Conservation (phyloP, 306 rosid species). For the Castanea sativa region DNA sequence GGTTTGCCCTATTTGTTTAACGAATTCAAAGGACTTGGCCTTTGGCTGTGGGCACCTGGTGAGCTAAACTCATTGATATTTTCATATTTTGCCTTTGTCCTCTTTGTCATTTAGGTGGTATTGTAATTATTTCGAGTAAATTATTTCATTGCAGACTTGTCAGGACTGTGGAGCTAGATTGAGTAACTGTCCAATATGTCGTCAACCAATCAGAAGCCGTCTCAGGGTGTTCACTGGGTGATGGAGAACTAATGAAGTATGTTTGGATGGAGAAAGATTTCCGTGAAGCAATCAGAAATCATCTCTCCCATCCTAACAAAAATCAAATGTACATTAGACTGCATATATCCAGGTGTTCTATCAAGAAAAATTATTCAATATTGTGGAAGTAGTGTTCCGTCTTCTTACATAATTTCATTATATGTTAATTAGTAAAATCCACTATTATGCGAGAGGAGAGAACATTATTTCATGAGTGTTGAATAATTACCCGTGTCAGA, state of each 20-base stretch:
- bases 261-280: too few relatives aligned
- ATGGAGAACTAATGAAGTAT: neutral
- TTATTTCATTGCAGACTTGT: slow-evolving; percentile 55
- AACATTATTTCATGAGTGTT: too few relatives aligned
- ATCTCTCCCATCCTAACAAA: too few relatives aligned
- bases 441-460: too few relatives aligned
- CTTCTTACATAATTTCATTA: too few relatives aligned
- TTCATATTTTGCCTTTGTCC: neutral
- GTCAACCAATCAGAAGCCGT: slow-evolving; percentile 64
- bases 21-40: slow-evolving; percentile 69
- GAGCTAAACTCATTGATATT: slow-evolving; percentile 24
- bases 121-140: neutral
- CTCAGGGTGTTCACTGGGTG: slow-evolving; percentile 71
- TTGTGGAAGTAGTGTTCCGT: too few relatives aligned
- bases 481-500: too few relatives aligned
- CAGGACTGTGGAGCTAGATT: slow-evolving; percentile 73
- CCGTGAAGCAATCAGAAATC: too few relatives aligned
- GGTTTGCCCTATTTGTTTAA: slow-evolving; percentile 83
- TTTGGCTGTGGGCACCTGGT: slow-evolving; percentile 94
- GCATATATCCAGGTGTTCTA: too few relatives aligned
- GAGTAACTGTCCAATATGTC: slow-evolving; percentile 72
- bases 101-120: neutral
- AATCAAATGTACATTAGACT: too few relatives aligned
- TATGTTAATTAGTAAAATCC: too few relatives aligned
- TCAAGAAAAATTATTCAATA: too few relatives aligned